A percentile compares a stretch with the other conserved stretches of the same genome.
Evolutionary conservation across 495 filamentous ascomycete genomes (phyloP).

Genomic region (Xylaria grammica): DNA sequence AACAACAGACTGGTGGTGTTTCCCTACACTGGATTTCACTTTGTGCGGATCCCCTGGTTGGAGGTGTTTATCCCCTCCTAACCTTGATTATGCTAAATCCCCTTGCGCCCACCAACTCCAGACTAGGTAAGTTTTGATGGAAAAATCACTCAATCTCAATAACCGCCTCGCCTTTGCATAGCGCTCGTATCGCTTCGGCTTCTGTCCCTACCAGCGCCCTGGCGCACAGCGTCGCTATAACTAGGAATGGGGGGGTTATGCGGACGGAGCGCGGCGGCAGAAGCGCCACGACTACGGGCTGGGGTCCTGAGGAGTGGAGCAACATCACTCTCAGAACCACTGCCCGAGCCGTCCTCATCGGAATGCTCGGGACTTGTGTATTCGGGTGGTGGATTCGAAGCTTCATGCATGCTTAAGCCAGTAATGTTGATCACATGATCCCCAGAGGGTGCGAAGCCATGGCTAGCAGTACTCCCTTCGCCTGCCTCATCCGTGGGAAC

Average conservation of each 20-base stretch:
- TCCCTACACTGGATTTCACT: not conserved
- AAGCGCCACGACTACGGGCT: constrained; percentile 47
- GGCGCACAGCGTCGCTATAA: constrained; percentile 67
- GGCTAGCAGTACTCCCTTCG: constrained; percentile 68
- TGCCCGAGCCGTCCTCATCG: constrained; percentile 55
- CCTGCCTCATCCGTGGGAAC: constrained; percentile 76
- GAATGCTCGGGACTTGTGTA: constrained; percentile 73
- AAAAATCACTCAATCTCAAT: not conserved
- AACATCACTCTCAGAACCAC: constrained; percentile 53
- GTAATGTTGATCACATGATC: constrained; percentile 44
- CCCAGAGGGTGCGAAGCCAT: constrained; percentile 37
- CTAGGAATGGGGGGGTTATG: constrained; percentile 64
- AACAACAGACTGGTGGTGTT: constrained; percentile 17
- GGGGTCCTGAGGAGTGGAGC: constrained; percentile 44
- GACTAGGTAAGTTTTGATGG: not conserved
- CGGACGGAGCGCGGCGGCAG: constrained; percentile 47
- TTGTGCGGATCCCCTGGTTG: constrained; percentile 1
- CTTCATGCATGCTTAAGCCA: constrained; percentile 44
- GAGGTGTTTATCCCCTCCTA: not conserved
- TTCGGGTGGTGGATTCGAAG: constrained; percentile 65
- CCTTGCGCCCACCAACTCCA: constrained; percentile 20
- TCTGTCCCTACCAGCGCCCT: constrained; percentile 54
- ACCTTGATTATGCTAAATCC: constrained; percentile 8
- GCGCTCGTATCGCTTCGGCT: constrained; percentile 43
- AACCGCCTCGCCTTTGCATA: constrained; percentile 16